Base-by-base conservation (phyloP, 164 flowering plant genomes). In the Chimonanthus salicifolius region DNA sequence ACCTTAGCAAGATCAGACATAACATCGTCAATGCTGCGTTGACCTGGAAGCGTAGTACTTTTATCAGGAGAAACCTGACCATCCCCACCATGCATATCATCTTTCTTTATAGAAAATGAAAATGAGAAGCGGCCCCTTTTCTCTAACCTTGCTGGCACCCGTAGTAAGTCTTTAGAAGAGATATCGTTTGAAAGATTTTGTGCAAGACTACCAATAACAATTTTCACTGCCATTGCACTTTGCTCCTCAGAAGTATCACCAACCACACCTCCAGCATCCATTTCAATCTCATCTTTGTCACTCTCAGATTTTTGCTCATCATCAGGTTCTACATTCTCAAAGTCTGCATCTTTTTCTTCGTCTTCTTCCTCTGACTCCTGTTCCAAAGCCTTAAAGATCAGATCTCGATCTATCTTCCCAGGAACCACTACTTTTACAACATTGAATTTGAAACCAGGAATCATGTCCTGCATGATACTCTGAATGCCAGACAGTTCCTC, bases 361-460 rank as follows among this genome's bases (percentile, higher is more conserved):
- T 87, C 90, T 20, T 87, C 94, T 62, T 91, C 97, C n/a, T 91
- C 96, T 20, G 82, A 84, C 65, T 90, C 85, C 74, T 89, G 90
- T 71, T 93, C 94, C 77, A 90, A 82, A 65, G 87, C 88, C 77
- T 87, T 88, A 47, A 92, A 87, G 69, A 91, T 83, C 47, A 89
- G 62, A 83, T 88, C 94, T 72, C 50, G 81, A 74, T 93, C 93
- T 47, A 83, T 84, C 74, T 90, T 88, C 44, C 78, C 92, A 5
- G 94, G 93, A 16, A 83, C 72, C 58, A 88, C 86, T 73, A 91
- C 92, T 75, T 90, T 89, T 82, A 91, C 71, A 73, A 92, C 90
- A 76, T 86, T 92, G 70, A 93, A 85, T 82, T 85, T 86, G 71
- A 84, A 89, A 71, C 90, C 95, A 80, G 99, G 97, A 75, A 90